Base-by-base conservation (phyloP, 202 grass and related monocot genomes). In the Carex arenaria region DNA sequence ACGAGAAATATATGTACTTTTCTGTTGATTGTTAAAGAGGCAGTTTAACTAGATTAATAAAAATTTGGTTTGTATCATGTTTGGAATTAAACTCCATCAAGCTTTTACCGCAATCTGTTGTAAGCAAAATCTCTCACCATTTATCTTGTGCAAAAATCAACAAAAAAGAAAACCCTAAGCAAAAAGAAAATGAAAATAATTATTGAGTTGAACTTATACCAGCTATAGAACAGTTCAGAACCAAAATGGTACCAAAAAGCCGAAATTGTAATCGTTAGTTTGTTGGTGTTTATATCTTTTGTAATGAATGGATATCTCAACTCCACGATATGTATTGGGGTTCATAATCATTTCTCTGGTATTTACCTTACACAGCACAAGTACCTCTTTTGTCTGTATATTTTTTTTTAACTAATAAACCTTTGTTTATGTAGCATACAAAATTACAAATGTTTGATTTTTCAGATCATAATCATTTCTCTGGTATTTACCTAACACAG, bases 1-100 rank as follows among this genome's bases (percentile, higher is more conserved):
- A 78, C 60, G 53, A 59, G 73, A 59, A 55, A 59, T 15, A 78
- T 78, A 59, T 78, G 52, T 78, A 78, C 54, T 78, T 78, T n/a
- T 78, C 15, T 78, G 2, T 34, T 78, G 51, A 36, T 36, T 7
- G 73, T 78, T 78, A 77, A 36, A 56, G 14, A 36, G 14, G 51
- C 13, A n/a, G 72, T 3, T 56, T 56, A 51, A 51, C 17, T 72
- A 23, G 4, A 52, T 52, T 73, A 12, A 12, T 72, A 26, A 1
- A 20, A 65, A 56, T 32, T 28, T n/a, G 26, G 15, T 78, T 59
- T 34, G 73, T 59, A 62, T 49, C 45, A 49, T 49, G 45, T 49
- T 49, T 49, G 45, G 45, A 49, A 17, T 59, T 59, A n/a, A 59
- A 59, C 18, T 59, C 19, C 18, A n/a, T 18, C n/a, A 59, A 19